phyloP scores from a whole-genome alignment of 2,329 filamentous ascomycete species.

The Alternaria ventricosa region DNA sequence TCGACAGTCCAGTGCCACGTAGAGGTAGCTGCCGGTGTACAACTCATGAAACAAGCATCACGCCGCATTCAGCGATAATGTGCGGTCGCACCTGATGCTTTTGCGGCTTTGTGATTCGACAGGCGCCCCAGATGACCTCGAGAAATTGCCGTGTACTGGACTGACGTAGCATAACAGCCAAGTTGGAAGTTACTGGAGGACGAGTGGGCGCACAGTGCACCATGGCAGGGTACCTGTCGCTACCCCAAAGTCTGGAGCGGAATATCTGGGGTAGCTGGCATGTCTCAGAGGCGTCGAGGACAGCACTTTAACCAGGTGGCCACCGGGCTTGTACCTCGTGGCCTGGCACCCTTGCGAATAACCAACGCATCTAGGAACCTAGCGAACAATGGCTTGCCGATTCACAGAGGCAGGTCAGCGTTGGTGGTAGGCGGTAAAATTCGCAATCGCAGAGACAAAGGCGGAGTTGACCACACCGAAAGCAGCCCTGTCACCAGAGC shows the following conservation, averaged over 20 bases:
- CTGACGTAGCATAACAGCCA: constrained; percentile 36
- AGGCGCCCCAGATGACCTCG: constrained; percentile 44
- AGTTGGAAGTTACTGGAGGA: constrained; percentile 17
- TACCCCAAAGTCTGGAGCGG: constrained; percentile 21
- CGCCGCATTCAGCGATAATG: constrained; percentile 35
- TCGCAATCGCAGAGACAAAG: constrained; percentile 19
- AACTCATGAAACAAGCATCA: constrained; percentile 50
- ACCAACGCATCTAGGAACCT: constrained; percentile 30
- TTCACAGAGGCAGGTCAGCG: constrained; percentile 16
- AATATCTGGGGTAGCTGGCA: constrained; percentile 27
- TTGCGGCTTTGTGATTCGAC: constrained; percentile 45
- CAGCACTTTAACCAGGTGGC: constrained; percentile 17
- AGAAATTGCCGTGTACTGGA: constrained; percentile 35
- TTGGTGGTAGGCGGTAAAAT: constrained; percentile 20
- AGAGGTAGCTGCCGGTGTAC: constrained; percentile 43
- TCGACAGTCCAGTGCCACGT: constrained; percentile 30
- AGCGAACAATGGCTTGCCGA: constrained; percentile 33
- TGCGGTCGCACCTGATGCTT: constrained; percentile 46
- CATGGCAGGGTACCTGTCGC: constrained; percentile 24
- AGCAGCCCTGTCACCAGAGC: constrained; percentile 37
- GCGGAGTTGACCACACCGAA: constrained; percentile 29
- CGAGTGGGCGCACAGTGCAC: constrained; percentile 21
- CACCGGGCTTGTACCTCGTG: constrained; percentile 31
- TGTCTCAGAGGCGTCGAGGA: constrained; percentile 21
- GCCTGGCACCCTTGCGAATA: constrained; percentile 21